phyloP scores from a whole-genome alignment of 345 rosid species.

The Gossypium ekmanianum region DNA sequence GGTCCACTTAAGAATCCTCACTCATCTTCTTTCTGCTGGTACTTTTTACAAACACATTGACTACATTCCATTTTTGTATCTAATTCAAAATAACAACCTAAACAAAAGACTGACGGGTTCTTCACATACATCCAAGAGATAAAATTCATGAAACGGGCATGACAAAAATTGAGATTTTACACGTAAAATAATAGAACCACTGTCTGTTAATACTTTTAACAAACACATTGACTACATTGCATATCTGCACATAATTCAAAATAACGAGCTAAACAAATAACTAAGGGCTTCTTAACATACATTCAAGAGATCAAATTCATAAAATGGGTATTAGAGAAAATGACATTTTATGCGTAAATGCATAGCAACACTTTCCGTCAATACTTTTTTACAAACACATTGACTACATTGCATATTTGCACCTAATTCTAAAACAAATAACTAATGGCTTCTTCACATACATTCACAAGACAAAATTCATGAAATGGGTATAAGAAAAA shows the following conservation, averaged over 20 bases:
- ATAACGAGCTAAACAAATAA: not conserved
- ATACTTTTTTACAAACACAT: no score
- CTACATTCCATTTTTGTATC: not conserved
- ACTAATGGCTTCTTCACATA: not conserved
- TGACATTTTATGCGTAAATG: no score
- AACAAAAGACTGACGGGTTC: not conserved
- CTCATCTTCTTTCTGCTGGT: not conserved
- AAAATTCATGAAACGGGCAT: not conserved
- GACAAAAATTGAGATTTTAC: not conserved
- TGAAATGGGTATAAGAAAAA: not conserved
- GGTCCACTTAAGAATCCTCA: not conserved
- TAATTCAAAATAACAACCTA: not conserved
- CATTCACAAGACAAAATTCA: not conserved
- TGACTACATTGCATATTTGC: no score
- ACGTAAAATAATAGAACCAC: not conserved
- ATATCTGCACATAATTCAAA: not conserved
- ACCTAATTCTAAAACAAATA: no score
- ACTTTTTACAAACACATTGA: constrained; percentile 8
- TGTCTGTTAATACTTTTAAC: not conserved
- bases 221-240: not conserved
- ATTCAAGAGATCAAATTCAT: not conserved
- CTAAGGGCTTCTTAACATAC: not conserved
- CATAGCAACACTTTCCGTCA: no score
- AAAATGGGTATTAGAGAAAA: not conserved
- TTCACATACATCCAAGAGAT: not conserved